Percentiles rank a stretch among this genome's conserved stretches.
phyloP scores from a whole-genome alignment of 2,329 filamentous ascomycete genomes.

The Colletotrichum euphorbiae region DNA sequence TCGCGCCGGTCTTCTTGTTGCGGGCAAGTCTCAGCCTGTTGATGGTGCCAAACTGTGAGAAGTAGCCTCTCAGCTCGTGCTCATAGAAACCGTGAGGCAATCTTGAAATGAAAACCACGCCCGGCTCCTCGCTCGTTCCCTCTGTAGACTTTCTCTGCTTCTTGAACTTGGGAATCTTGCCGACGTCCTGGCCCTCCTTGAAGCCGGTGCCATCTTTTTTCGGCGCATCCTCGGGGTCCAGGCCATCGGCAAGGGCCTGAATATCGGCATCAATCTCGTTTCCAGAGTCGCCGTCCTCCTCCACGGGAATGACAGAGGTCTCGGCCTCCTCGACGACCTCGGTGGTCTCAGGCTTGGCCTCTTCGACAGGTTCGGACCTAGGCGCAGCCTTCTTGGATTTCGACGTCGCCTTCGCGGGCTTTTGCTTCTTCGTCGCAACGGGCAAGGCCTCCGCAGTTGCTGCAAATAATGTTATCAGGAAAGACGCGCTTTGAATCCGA shows the following conservation, averaged over 20 bases:
- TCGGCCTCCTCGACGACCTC: constrained; percentile 42
- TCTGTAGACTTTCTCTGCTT: constrained; percentile 52
- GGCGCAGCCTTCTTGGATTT: constrained; percentile 59
- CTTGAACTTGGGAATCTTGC: constrained; percentile 62
- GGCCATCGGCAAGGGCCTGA: constrained; percentile 56
- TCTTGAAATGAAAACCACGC: constrained; percentile 90
- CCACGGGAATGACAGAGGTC: constrained; percentile 43
- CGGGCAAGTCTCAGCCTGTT: constrained; percentile 78
- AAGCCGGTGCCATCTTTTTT: constrained; percentile 52
- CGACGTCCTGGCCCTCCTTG: constrained; percentile 62
- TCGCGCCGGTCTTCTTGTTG: constrained; percentile 90
- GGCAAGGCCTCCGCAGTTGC: constrained; percentile 60
- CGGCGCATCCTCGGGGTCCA: constrained; percentile 54
- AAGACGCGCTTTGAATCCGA: not conserved
- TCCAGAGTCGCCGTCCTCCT: constrained; percentile 51
- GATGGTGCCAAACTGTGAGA: constrained; percentile 91
- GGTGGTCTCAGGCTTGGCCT: constrained; percentile 41
- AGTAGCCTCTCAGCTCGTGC: constrained; percentile 93
- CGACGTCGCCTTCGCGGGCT: constrained; percentile 57
- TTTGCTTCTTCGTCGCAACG: constrained; percentile 59
- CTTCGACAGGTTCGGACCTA: constrained; percentile 47
- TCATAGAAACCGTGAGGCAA: constrained; percentile 97
- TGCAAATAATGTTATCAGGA: constrained; percentile 45
- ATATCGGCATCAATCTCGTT: constrained; percentile 56
- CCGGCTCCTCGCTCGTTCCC: constrained; percentile 66